Base-by-base conservation (phyloP, 1,284 basidiomycete species). In the Mixia osmundae region DNA sequence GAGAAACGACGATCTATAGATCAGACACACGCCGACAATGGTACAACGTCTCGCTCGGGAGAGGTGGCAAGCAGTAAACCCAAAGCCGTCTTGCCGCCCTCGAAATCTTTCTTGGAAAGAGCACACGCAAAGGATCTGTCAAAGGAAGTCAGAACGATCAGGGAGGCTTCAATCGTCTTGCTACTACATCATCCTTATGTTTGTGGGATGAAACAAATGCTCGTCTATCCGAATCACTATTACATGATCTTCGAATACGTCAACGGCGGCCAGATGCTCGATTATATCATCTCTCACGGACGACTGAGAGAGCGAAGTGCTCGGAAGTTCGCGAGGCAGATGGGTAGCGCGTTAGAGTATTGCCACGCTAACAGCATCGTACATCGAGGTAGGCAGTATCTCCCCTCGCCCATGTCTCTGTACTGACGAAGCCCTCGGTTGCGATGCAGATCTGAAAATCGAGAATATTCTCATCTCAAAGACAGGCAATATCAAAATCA, bases 241-340 rank as follows among this genome's bases (percentile, higher is more conserved):
- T 95, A 97, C 64, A 95, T 97, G 83, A 79, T 95, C 4, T 85
- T 79, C 56, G 89, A 97, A 58, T 95, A 94, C 58, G 80, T 97
- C 58, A 87, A 87, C 50, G 89, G 91, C 31, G 89, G 91, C 0
- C 89, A 97, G 63, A 91, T 97, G 82, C 72, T 97, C 47, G 89
- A 97, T 67, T 97, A 94, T 57, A 97, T 97, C 62, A 97, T 97
- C 60, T 78, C 78, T 48, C 91, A 97, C 53, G 89, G 89, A n/a
- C 67, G 87, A 25, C 66, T 97, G 43, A 66, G 89, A 23, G 91
- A 97, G 57, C 70, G 89, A 38, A 80, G 85, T 23, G 89, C 89
- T 4, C 66, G 89, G 49, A 94, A 91, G 61, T 97, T 97, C 60
- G 85, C 87, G 1, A 63, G 89, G 18, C 89, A 97, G 59, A 95